Evolutionary conservation across 495 filamentous ascomycete genomes (phyloP).

Genomic region (Stereocaulon alpinum): DNA sequence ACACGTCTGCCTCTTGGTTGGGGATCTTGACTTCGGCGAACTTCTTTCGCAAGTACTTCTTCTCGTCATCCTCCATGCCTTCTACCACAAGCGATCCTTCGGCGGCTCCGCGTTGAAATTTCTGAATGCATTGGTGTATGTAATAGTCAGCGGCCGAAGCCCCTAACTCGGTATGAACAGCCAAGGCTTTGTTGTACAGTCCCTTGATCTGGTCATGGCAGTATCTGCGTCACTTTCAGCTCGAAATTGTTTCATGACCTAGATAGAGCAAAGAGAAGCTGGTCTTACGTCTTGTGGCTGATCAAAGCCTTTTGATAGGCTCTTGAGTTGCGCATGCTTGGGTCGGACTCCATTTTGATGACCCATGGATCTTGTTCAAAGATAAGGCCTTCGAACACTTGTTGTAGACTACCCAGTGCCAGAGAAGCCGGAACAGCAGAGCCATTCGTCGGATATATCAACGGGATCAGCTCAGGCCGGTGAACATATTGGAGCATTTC

Average conservation of each 20-base stretch:
- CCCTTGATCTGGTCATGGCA: slow-evolving; percentile 52
- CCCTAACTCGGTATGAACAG: slow-evolving; percentile 59
- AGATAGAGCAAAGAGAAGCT: background rate
- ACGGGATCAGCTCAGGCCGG: slow-evolving; percentile 48
- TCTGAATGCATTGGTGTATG: slow-evolving; percentile 45
- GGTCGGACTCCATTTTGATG: slow-evolving; percentile 34
- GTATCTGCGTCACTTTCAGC: slow-evolving; percentile 24
- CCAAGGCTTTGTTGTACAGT: slow-evolving; percentile 39
- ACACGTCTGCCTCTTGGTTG: background rate
- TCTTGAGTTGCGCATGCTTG: slow-evolving; percentile 23
- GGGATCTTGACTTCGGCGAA: slow-evolving; percentile 6
- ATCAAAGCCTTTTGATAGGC: slow-evolving; percentile 38
- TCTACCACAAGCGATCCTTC: slow-evolving; percentile 27
- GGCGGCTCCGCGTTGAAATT: slow-evolving; percentile 29
- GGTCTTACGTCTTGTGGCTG: slow-evolving; percentile 41
- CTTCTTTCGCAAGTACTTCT: slow-evolving; percentile 42
- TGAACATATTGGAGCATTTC: slow-evolving; percentile 62
- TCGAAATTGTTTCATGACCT: background rate
- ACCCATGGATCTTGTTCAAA: slow-evolving; percentile 65
- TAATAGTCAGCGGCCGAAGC: slow-evolving; percentile 64
- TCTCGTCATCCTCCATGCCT: slow-evolving; percentile 43
- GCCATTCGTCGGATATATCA: slow-evolving; percentile 34
- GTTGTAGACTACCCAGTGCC: slow-evolving; percentile 10
- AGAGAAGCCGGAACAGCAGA: slow-evolving; percentile 4
- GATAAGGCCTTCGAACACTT: slow-evolving; percentile 39